Percentiles rank a stretch among this genome's conserved stretches.
These are phyloP conservation scores for Aspergillus piperis DNA, from an alignment of 2,329 filamentous ascomycete genomes.

Conservation along the genomic window DNA sequence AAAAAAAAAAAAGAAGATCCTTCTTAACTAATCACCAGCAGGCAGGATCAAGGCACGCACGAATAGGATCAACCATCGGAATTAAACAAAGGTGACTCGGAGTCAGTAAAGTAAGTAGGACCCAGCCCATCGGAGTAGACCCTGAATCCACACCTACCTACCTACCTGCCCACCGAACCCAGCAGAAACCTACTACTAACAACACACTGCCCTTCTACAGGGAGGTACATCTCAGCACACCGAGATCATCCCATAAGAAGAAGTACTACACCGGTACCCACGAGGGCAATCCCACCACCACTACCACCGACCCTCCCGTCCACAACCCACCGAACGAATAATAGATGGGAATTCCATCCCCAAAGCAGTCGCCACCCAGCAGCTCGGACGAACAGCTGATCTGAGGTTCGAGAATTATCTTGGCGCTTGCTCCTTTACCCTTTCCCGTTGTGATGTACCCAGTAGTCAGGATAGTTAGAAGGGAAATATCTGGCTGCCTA, in stretches of 20 bases:
- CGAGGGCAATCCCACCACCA: not conserved
- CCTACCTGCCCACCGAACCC: not conserved
- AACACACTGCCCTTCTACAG: not conserved
- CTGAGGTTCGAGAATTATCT: not conserved
- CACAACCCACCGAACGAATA: not conserved
- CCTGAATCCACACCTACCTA: not conserved
- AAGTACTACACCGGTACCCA: conserved; percentile 1
- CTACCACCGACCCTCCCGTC: not conserved
- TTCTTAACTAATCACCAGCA: not conserved
- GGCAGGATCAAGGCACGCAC: not conserved
- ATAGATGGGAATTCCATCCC: not conserved
- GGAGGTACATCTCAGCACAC: not conserved
- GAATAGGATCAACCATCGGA: not conserved
- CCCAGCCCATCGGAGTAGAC: not conserved
- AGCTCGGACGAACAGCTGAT: not conserved
- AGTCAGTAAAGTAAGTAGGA: too few species aligned
- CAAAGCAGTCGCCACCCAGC: not conserved
- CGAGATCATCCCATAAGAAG: not conserved
- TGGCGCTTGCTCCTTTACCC: too few species aligned
- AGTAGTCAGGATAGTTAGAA: not conserved
- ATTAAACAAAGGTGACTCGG: not conserved
- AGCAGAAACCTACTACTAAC: not conserved
- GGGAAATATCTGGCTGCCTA: conserved; percentile 19
- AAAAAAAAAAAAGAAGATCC: not conserved
- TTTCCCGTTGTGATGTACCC: not conserved